A percentile compares a stretch with the other conserved stretches of the same genome.
These are phyloP conservation scores for Kodamaea kaohsiungensis DNA, from an alignment of 805 yeast genomes.

Conservation along the genomic window DNA sequence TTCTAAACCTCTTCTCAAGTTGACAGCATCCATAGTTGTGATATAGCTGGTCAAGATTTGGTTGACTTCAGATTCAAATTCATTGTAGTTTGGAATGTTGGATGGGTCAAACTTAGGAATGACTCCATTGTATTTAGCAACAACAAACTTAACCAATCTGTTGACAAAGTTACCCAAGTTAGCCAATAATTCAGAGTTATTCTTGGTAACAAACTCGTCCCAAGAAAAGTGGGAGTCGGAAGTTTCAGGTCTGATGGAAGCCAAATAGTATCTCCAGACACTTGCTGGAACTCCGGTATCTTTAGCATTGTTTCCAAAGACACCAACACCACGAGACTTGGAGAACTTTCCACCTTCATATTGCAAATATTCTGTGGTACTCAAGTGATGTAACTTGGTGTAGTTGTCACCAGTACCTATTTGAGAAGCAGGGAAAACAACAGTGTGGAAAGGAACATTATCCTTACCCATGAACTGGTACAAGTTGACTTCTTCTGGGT, in stretches of 20 bases:
- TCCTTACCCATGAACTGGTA: constrained; percentile 99
- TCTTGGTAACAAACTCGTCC: constrained; percentile 92
- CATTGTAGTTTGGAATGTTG: constrained; percentile 47
- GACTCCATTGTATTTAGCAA: constrained; percentile 89
- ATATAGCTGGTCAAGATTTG: constrained; percentile 60
- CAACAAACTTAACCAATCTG: constrained; percentile 86
- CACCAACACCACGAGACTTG: constrained; percentile 97
- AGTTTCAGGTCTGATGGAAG: constrained; percentile 91
- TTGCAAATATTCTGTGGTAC: constrained; percentile 94
- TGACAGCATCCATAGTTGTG: constrained; percentile 73
- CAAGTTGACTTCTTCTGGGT: constrained; percentile 83
- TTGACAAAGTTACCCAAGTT: constrained; percentile 96
- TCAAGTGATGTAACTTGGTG: constrained; percentile 89
- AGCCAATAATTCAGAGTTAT: constrained; percentile 91
- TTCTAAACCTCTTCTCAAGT: constrained; percentile 87
- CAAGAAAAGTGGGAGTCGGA: constrained; percentile 97
- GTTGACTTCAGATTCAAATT: constrained; percentile 59
- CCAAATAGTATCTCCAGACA: constrained; percentile 96
- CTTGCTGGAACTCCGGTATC: constrained; percentile 89
- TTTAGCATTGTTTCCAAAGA: constrained; percentile 95
- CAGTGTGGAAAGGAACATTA: constrained; percentile 98
- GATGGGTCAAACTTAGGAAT: constrained; percentile 65
- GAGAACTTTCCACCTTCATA: constrained; percentile 98
- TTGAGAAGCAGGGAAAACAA: constrained; percentile 92
- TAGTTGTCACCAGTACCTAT: constrained; percentile 86